phyloP scores from a whole-genome alignment of 352 stramenopile species.

The Phytophthora boehmeriae region DNA sequence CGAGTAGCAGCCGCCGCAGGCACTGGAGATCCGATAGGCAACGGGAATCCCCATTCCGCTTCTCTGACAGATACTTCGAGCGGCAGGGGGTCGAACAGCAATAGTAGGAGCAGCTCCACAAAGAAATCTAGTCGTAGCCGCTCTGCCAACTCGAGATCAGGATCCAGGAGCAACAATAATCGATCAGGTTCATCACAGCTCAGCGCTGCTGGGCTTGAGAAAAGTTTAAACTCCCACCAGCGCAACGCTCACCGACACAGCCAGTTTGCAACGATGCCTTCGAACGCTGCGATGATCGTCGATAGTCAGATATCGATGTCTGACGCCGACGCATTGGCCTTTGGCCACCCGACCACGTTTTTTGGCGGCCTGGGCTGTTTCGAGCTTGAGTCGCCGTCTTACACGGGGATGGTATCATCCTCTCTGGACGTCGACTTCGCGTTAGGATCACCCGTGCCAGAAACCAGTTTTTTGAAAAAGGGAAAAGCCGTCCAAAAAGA shows the following conservation, averaged over 20 bases:
- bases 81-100: conserved; percentile 21
- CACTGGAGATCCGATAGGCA: conserved; percentile 27
- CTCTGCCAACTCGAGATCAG: conserved; percentile 13
- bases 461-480: conserved; percentile 23
- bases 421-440: conserved; percentile 28
- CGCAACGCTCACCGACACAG: conserved; percentile 36
- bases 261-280: conserved; percentile 37
- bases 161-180: conserved; percentile 16
- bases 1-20: conserved; percentile 42
- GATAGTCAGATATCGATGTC: conserved; percentile 39
- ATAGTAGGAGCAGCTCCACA: conserved; percentile 24
- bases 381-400: conserved; percentile 73
- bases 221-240: conserved; percentile 40
- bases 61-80: conserved; percentile 2
- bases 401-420: conserved; percentile 53
- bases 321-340: conserved; percentile 20
- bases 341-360: conserved; percentile 47
- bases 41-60: conserved; percentile 26
- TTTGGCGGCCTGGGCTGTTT: conserved; percentile 70
- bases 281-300: conserved; percentile 19
- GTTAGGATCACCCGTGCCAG: conserved; percentile 20
- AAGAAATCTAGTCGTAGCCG: conserved; percentile 39
- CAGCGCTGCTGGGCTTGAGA: conserved; percentile 34
- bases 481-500: conserved; percentile 48
- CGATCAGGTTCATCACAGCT: conserved; percentile 14